A percentile compares a stretch with the other conserved stretches of the same genome.
phyloP scores from a whole-genome alignment of 495 filamentous ascomycete genomes.

The Mytilinidion resinicola region DNA sequence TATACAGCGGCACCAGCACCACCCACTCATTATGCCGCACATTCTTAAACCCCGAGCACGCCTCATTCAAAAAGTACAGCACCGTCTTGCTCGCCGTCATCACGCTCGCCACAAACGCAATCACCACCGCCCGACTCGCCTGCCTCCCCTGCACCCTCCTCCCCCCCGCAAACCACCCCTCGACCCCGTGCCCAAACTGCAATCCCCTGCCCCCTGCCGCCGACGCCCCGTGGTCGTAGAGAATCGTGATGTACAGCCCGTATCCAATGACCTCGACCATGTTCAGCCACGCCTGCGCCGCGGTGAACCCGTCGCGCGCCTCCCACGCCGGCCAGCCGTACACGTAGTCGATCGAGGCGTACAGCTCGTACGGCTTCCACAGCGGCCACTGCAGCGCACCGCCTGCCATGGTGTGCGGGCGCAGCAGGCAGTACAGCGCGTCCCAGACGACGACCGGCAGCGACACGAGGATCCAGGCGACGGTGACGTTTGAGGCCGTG shows the following conservation, averaged over 20 bases:
- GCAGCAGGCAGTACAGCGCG: conserved; percentile 68
- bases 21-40: conserved; percentile 65
- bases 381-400: conserved; percentile 67
- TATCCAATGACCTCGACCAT: conserved; percentile 67
- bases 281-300: conserved; percentile 70
- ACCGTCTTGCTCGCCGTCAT: conserved; percentile 87
- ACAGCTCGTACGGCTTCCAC: conserved; percentile 75
- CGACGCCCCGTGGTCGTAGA: conserved; percentile 45
- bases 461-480: conserved; percentile 72
- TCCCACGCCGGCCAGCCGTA: conserved; percentile 79
- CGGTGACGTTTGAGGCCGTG: conserved; percentile 56
- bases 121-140: conserved; percentile 58
- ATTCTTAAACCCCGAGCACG: conserved; percentile 68
- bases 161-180: conserved; percentile 40
- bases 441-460: conserved; percentile 83
- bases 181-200: conserved; percentile 35
- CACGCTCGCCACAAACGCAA: conserved; percentile 61
- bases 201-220: conserved; percentile 27
- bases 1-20: conserved; percentile 44
- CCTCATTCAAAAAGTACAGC: conserved; percentile 79
- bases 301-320: conserved; percentile 68
- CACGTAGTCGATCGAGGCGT: conserved; percentile 72
- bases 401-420: conserved; percentile 78
- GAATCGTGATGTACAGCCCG: conserved; percentile 58
- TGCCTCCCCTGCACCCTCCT: conserved; percentile 51